These are phyloP conservation scores for Fusarium sp. DNA, from an alignment of 2,329 filamentous ascomycete genomes.

Conservation along the genomic window DNA sequence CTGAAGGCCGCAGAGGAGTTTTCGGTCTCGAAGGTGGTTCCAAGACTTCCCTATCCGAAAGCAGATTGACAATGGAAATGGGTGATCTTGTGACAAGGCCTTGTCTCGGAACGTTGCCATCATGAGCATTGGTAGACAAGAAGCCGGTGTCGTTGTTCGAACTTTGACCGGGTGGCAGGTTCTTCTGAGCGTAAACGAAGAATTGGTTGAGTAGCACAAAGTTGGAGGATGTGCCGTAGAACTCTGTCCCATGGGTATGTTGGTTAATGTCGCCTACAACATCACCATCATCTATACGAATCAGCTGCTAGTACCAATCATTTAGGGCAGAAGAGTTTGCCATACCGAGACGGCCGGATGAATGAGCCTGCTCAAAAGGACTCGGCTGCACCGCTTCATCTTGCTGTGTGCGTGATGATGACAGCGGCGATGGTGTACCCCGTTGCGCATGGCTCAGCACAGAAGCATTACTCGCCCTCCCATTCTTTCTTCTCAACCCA, in stretches of 20 bases:
- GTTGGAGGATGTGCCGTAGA: conserved; percentile 9
- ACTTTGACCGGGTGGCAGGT: not conserved
- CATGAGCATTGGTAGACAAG: not conserved
- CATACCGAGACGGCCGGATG: not conserved
- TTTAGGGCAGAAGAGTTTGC: fast-evolving
- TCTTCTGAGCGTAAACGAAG: conserved; percentile 8
- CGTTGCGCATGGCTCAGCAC: not conserved
- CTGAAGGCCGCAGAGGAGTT: not conserved
- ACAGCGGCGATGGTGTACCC: not conserved
- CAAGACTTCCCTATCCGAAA: not conserved
- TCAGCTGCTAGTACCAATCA: not conserved
- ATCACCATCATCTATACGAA: not conserved
- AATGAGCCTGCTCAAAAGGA: not conserved
- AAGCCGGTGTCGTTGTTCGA: not conserved
- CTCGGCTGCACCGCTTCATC: not conserved
- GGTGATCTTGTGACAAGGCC: not conserved
- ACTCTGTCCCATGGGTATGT: conserved; percentile 7
- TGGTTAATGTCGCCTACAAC: conserved; percentile 11
- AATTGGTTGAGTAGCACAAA: conserved; percentile 11
- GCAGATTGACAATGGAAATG: not conserved
- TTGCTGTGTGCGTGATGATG: not conserved
- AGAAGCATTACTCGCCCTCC: not conserved
- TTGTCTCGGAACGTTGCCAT: fast-evolving
- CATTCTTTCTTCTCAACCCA: conserved; percentile 4
- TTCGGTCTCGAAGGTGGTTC: not conserved